Conservation (phyloP, 73 alveolate species). For the Blepharisma japonicum region DNA sequence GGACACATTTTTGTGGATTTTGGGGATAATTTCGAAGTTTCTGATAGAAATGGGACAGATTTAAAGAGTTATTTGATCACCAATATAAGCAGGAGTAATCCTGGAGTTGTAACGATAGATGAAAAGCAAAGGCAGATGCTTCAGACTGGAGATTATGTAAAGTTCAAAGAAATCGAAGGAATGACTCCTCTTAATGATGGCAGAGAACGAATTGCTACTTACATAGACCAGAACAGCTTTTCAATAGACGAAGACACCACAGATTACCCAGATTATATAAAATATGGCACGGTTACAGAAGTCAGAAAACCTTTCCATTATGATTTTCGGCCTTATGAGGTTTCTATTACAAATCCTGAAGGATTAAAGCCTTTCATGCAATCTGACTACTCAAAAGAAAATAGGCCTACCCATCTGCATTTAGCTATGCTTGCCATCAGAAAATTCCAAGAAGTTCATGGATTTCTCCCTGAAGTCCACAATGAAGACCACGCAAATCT, state of each 20-base stretch:
- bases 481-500: constrained; percentile 54
- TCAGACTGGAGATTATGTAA: constrained; percentile 25
- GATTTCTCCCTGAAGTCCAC: constrained; percentile 54
- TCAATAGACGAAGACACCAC: constrained; percentile 48
- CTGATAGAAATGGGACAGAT: constrained; percentile 29
- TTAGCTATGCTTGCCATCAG: constrained; percentile 52
- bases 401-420: constrained; percentile 24
- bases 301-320: background rate
- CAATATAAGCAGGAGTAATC: constrained; percentile 20
- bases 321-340: background rate
- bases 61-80: background rate
- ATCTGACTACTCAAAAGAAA: background rate
- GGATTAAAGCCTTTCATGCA: background rate
- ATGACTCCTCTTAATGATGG: constrained; percentile 37
- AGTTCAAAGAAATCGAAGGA: constrained; percentile 30
- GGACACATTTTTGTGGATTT: constrained; percentile 34
- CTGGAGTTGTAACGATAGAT: constrained; percentile 4
- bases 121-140: background rate
- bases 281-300: constrained; percentile 18
- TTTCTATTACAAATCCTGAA: background rate
- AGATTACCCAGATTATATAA: constrained; percentile 11
- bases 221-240: constrained; percentile 81
- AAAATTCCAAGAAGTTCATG: constrained; percentile 51
- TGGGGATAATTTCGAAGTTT: constrained; percentile 24
- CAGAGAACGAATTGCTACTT: constrained; percentile 79